phyloP scores from a whole-genome alignment of 179 eudicot species.

The Patellifolia procumbens region DNA sequence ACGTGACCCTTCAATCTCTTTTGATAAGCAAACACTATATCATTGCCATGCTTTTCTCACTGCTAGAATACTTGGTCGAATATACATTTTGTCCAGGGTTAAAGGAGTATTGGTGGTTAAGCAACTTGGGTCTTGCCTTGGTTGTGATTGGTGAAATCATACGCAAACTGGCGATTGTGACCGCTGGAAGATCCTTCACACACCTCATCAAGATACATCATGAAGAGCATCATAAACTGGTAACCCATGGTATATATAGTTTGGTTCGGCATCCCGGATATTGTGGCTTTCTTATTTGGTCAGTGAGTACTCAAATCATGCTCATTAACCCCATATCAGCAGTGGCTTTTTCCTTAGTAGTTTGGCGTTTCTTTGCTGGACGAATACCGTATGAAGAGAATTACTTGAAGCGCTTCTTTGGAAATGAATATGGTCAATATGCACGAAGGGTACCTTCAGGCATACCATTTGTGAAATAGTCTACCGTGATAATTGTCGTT shows the following conservation, averaged over 20 bases:
- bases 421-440: slow-evolving; percentile 64
- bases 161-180: slow-evolving; percentile 68
- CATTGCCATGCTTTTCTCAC: slow-evolving; percentile 67
- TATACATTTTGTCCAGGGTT: slow-evolving; percentile 54
- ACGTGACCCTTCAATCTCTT: slow-evolving; percentile 66
- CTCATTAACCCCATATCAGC: slow-evolving; percentile 78
- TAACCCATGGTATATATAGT: slow-evolving; percentile 65
- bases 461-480: slow-evolving; percentile 75
- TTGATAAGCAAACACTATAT: slow-evolving; percentile 70
- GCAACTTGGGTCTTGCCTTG: slow-evolving; percentile 68
- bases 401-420: slow-evolving; percentile 79
- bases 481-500: not conserved
- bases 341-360: slow-evolving; percentile 62
- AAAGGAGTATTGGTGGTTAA: slow-evolving; percentile 71
- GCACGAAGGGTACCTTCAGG: slow-evolving; percentile 69
- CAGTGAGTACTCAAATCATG: slow-evolving; percentile 86
- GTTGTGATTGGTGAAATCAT: slow-evolving; percentile 67
- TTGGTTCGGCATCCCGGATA: slow-evolving; percentile 83
- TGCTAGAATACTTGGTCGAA: slow-evolving; percentile 70
- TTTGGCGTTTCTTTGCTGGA: slow-evolving; percentile 68
- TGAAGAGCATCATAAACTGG: slow-evolving; percentile 69
- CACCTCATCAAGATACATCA: slow-evolving; percentile 68
- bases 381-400: slow-evolving; percentile 89
- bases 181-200: slow-evolving; percentile 81
- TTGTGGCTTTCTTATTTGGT: slow-evolving; percentile 81